These are phyloP conservation scores for Oryza nivara DNA, from an alignment of 176 grass and related monocot genomes.

Conservation along the genomic window DNA sequence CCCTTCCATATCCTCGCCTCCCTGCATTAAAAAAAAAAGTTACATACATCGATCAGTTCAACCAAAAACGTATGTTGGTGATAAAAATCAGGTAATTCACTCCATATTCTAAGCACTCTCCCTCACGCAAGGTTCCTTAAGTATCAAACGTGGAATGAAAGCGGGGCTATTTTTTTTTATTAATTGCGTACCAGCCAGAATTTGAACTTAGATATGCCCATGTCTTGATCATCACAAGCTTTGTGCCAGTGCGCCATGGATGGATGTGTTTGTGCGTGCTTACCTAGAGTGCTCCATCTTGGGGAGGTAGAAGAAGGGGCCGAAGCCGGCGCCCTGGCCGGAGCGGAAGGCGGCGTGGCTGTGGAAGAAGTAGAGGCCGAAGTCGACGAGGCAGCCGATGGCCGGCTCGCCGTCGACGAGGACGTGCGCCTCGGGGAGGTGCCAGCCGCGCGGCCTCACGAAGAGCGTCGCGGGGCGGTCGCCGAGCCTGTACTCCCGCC, in stretches of 20 bases:
- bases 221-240: background rate
- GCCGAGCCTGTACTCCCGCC: conserved; percentile 62
- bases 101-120: too few species aligned
- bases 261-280: too few species aligned
- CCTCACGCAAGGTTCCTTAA: too few species aligned
- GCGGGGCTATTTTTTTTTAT: too few species aligned
- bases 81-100: too few species aligned
- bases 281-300: conserved; percentile 96
- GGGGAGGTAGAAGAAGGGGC: conserved; percentile 96
- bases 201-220: too few species aligned
- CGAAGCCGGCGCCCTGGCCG: conserved; percentile 66
- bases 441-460: conserved; percentile 87
- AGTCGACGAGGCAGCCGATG: conserved; percentile 82
- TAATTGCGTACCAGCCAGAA: too few species aligned
- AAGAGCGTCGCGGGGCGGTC: conserved; percentile 71
- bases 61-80: too few species aligned
- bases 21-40: conserved; percentile 31
- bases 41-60: too few species aligned
- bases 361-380: conserved; percentile 98
- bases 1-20: conserved; percentile 91
- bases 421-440: conserved; percentile 86
- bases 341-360: conserved; percentile 67
- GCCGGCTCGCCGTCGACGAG: conserved; percentile 82
- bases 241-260: background rate
- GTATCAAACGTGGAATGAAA: too few species aligned